phyloP scores from a whole-genome alignment of 768 basidiomycete species.

The Mycena epipterygia region DNA sequence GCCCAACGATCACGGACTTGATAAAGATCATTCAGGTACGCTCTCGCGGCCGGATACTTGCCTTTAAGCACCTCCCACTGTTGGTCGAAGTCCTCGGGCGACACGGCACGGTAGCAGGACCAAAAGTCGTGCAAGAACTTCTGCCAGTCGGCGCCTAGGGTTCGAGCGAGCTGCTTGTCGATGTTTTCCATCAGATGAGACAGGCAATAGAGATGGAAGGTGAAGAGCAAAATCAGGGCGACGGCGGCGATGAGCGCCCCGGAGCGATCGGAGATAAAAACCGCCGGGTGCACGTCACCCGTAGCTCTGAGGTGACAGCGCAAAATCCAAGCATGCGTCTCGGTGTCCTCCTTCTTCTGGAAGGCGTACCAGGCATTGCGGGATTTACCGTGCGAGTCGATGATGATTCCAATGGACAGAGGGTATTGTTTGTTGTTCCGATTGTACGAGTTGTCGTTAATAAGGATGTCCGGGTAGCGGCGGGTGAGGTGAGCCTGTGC shows the following conservation, averaged over 20 bases:
- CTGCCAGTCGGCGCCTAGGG: constrained; percentile 38
- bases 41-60: constrained; percentile 31
- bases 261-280: constrained; percentile 45
- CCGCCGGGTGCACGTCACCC: constrained; percentile 32
- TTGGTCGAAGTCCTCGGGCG: constrained; percentile 46
- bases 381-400: constrained; percentile 42
- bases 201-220: constrained; percentile 20
- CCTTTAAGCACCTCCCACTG: constrained; percentile 36
- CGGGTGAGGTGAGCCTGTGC: constrained; percentile 39
- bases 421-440: constrained; percentile 44
- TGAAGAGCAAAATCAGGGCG: neutral
- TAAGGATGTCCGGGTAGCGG: constrained; percentile 45
- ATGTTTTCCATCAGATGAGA: constrained; percentile 49
- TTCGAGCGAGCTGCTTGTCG: constrained; percentile 38
- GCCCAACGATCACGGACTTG: constrained; percentile 49
- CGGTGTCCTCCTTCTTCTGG: constrained; percentile 41
- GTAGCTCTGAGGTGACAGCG: constrained; percentile 40
- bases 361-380: constrained; percentile 48
- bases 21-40: constrained; percentile 48
- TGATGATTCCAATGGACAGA: constrained; percentile 47
- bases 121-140: constrained; percentile 47
- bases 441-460: constrained; percentile 49
- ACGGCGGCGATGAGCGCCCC: neutral
- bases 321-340: constrained; percentile 40
- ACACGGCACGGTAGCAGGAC: constrained; percentile 44